Conservation (phyloP, 176 grass and related monocot genomes). For the Oryza meridionalis region DNA sequence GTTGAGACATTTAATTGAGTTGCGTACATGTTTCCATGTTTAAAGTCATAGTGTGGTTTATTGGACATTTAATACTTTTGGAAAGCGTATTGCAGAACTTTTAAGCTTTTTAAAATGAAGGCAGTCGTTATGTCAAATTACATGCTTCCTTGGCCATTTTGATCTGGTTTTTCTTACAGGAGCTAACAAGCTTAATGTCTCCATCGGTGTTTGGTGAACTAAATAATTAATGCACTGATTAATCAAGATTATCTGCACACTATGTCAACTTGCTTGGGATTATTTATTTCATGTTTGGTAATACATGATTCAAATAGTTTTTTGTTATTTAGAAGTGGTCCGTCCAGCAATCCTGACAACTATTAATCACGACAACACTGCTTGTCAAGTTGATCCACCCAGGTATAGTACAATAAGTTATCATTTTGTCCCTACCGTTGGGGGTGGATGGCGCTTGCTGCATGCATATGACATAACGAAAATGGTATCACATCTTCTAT, state of each 20-base stretch:
- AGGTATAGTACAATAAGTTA: conserved; percentile 12
- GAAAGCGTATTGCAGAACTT: neutral
- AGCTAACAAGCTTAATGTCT: neutral
- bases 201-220: neutral
- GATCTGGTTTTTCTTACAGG: neutral
- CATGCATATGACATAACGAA: neutral
- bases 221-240: neutral
- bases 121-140: conserved; percentile 1
- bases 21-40: neutral
- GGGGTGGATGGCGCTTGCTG: neutral
- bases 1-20: conserved; percentile 2
- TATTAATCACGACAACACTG: neutral
- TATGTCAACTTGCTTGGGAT: neutral
- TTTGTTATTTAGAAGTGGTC: conserved; percentile 26
- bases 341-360: conserved; percentile 5
- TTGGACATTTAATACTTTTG: neutral
- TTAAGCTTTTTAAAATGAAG: conserved; percentile 17
- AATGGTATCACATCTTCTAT: neutral
- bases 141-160: neutral
- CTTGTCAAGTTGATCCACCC: conserved; percentile 29
- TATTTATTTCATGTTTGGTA: neutral
- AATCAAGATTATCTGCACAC: neutral
- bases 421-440: neutral
- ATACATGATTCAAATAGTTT: neutral
- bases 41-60: neutral